Evolutionary conservation across 202 grass and related monocot species (phyloP).

Genomic region (Schoenoplectus tabernaemontani): DNA sequence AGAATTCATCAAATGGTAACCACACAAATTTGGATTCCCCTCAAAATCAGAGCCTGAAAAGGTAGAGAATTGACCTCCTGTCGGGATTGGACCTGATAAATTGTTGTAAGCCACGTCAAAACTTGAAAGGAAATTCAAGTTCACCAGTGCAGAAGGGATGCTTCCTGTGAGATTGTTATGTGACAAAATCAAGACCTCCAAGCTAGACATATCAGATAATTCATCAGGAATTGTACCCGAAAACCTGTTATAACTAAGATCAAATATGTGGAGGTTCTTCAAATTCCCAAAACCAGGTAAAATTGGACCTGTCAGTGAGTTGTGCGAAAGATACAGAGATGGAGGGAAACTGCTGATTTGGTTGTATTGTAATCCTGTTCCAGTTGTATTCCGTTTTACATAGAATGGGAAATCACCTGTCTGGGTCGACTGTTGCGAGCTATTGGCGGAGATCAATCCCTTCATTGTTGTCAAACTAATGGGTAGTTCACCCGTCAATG

Average conservation of each 20-base stretch:
- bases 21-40: constrained; percentile 72
- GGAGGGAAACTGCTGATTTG: constrained; percentile 93
- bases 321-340: constrained; percentile 68
- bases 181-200: constrained; percentile 79
- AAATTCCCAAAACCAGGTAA: constrained; percentile 57
- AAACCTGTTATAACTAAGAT: constrained; percentile 65
- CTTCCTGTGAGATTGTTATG: constrained; percentile 74
- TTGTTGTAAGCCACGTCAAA: constrained; percentile 91
- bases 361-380: constrained; percentile 81
- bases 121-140: constrained; percentile 84
- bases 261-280: constrained; percentile 60
- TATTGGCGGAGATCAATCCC: constrained; percentile 46
- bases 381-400: constrained; percentile 61
- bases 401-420: constrained; percentile 80
- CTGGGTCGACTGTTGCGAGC: constrained; percentile 47
- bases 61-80: constrained; percentile 77
- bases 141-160: constrained; percentile 69
- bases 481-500: constrained; percentile 58
- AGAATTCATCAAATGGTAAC: constrained; percentile 22
- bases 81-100: constrained; percentile 62
- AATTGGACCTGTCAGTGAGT: constrained; percentile 58
- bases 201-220: constrained; percentile 66
- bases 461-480: constrained; percentile 61
- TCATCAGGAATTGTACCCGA: constrained; percentile 60
- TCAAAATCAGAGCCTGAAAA: constrained; percentile 69